phyloP scores from a whole-genome alignment of 2,329 filamentous ascomycete species.

The Myriosclerotinia scirpicola region DNA sequence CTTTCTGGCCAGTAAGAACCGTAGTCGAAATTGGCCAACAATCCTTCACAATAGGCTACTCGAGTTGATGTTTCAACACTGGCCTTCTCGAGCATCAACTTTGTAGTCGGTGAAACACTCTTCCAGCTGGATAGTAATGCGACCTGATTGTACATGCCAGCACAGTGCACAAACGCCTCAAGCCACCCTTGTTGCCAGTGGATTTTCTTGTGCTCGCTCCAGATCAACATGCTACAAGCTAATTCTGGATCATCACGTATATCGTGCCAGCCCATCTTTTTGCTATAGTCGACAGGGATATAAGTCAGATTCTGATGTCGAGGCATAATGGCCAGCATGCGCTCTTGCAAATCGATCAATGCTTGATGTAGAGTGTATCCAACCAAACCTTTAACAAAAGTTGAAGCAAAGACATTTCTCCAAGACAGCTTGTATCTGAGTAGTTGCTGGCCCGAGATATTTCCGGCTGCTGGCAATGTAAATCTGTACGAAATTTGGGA shows the following conservation, averaged over 20 bases:
- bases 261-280: constrained; percentile 61
- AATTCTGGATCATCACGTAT: constrained; percentile 59
- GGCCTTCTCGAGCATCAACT: constrained; percentile 61
- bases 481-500: constrained; percentile 59
- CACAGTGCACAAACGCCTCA: constrained; percentile 66
- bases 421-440: constrained; percentile 63
- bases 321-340: constrained; percentile 58
- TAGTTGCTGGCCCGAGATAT: constrained; percentile 49
- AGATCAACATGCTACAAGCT: constrained; percentile 62
- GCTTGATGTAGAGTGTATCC: constrained; percentile 64
- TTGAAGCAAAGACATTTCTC: constrained; percentile 66
- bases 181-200: constrained; percentile 65
- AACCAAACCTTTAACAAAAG: constrained; percentile 64
- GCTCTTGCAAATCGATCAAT: constrained; percentile 59
- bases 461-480: constrained; percentile 59
- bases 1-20: constrained; percentile 57
- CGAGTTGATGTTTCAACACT: constrained; percentile 62
- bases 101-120: constrained; percentile 59
- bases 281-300: constrained; percentile 55
- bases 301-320: constrained; percentile 45
- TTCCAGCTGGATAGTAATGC: constrained; percentile 57
- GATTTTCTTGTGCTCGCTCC: constrained; percentile 62
- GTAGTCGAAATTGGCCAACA: constrained; percentile 60
- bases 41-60: constrained; percentile 61
- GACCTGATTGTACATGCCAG: constrained; percentile 59